These are phyloP conservation scores for Botryobasidium botryosum DNA, from an alignment of 768 basidiomycete genomes.

Conservation along the genomic window DNA sequence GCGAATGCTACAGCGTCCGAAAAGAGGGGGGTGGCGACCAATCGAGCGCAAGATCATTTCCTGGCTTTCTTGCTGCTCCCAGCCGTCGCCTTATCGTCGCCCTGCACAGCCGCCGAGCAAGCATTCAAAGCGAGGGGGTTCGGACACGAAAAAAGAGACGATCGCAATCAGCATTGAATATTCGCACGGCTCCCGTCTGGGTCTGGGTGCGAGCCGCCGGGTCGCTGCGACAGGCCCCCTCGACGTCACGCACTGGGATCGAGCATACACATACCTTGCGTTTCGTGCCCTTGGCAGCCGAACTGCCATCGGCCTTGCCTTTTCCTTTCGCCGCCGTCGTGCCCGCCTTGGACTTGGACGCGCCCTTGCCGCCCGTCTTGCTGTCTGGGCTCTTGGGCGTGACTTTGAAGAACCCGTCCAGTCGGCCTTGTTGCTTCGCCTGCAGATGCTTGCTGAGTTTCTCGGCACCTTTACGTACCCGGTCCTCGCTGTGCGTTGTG, in stretches of 20 bases:
- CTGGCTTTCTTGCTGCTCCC: conserved; percentile 6
- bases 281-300: conserved; percentile 23
- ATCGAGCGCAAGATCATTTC: too few species aligned
- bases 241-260: too few species aligned
- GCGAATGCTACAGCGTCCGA: too few species aligned
- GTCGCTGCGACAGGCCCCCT: too few species aligned
- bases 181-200: too few species aligned
- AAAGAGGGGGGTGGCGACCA: too few species aligned
- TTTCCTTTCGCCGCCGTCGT: conserved; percentile 10
- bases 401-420: conserved; percentile 87
- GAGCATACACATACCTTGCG: too few species aligned
- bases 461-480: conserved; percentile 87
- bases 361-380: conserved; percentile 20
- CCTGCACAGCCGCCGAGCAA: conserved; percentile 8
- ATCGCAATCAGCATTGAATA: too few species aligned
- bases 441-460: conserved; percentile 76
- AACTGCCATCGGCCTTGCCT: conserved; percentile 12
- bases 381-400: conserved; percentile 38
- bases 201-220: too few species aligned
- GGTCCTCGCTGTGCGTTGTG: conserved; percentile 59
- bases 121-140: too few species aligned
- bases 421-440: conserved; percentile 87
- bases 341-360: conserved; percentile 14
- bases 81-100: conserved; percentile 14
- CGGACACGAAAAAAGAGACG: neutral